Evolutionary conservation across 1,139 yeast genomes (phyloP).

Genomic region (Eremothecium sinecaudum): DNA sequence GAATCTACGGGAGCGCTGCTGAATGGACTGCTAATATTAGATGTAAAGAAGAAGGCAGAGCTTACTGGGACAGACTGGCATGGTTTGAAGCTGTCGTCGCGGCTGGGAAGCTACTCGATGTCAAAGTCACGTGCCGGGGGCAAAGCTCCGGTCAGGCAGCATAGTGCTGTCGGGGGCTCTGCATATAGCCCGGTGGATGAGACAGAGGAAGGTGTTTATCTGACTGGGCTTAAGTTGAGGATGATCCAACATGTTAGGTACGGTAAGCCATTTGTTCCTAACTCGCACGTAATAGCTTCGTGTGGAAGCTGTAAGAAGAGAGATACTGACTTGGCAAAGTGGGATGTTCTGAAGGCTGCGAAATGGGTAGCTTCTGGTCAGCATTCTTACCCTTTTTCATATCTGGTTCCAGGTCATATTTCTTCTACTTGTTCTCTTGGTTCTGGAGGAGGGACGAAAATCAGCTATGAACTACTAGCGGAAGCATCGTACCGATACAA

Average conservation of each 20-base stretch:
- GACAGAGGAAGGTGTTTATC: conserved; percentile 5
- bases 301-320: conserved; percentile 51
- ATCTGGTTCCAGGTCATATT: conserved; percentile 77
- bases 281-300: conserved; percentile 40
- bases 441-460: conserved; percentile 43
- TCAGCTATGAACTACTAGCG: conserved; percentile 70
- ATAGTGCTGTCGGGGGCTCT: neutral
- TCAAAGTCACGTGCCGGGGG: neutral
- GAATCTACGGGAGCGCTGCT: conserved; percentile 82
- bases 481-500: conserved; percentile 36
- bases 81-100: neutral
- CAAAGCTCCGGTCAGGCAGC: neutral
- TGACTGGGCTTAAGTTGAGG: conserved; percentile 52
- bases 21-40: conserved; percentile 48
- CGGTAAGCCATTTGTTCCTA: conserved; percentile 56
- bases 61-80: neutral
- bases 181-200: neutral
- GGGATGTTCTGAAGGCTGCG: conserved; percentile 68
- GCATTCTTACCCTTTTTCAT: conserved; percentile 92
- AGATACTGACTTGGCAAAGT: conserved; percentile 59
- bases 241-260: conserved; percentile 61
- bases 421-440: conserved; percentile 72
- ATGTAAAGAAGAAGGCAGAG: conserved; percentile 1
- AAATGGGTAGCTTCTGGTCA: conserved; percentile 51
- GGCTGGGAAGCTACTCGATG: neutral